Conservation (phyloP, 2,329 filamentous ascomycete genomes). For the Thermothelomyces thermophilus region DNA sequence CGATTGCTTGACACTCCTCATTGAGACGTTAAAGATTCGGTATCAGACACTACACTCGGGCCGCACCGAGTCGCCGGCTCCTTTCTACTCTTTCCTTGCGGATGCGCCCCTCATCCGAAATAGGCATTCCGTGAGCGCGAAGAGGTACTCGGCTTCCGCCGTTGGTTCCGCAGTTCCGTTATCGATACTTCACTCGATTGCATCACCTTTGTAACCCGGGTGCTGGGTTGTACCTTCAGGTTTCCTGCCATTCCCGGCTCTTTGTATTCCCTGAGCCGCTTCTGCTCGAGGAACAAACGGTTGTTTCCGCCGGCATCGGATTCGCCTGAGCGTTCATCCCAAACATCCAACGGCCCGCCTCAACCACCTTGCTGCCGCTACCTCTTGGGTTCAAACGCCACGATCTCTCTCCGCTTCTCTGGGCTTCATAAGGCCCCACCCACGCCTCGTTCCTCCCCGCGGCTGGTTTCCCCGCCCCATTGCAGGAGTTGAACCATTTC, state of each 20-base stretch:
- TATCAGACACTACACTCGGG: not conserved
- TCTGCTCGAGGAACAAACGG: slow-evolving; percentile 6
- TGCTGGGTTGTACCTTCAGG: not conserved
- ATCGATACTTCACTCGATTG: not conserved
- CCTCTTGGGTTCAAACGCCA: not conserved
- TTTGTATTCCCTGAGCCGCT: not conserved
- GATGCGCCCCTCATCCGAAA: slow-evolving; percentile 2
- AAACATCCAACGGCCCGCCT: not conserved
- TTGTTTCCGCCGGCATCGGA: slow-evolving; percentile 5
- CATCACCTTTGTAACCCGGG: not conserved
- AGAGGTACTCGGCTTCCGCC: slow-evolving; percentile 24
- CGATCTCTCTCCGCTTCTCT: slow-evolving; percentile 15
- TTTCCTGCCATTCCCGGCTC: not conserved
- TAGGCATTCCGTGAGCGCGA: slow-evolving; percentile 1
- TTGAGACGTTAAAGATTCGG: not conserved
- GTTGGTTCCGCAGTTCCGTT: slow-evolving; percentile 20
- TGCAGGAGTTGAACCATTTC: not conserved
- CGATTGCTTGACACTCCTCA: not conserved
- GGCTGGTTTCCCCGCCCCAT: slow-evolving; percentile 1
- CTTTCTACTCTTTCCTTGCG: not conserved
- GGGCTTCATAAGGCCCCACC: not conserved
- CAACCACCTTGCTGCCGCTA: slow-evolving; percentile 1
- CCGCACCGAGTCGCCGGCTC: not conserved
- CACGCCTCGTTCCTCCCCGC: not conserved
- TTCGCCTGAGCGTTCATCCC: not conserved